These are phyloP conservation scores for Lasiosphaeria hispida DNA, from an alignment of 495 filamentous ascomycete genomes.

Conservation along the genomic window DNA sequence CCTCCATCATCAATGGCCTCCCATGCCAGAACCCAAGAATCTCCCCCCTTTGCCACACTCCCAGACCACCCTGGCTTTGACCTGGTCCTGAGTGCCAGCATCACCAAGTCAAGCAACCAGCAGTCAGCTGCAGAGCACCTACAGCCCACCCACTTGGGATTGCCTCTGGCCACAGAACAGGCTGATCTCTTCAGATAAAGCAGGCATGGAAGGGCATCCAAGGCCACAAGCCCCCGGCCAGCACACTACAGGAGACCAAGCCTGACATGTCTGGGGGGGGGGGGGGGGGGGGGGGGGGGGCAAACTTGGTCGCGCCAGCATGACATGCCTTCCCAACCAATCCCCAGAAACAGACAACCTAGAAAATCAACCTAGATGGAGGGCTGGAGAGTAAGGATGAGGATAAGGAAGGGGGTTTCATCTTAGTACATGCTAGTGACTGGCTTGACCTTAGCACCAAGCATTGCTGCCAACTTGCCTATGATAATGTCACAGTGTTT, in stretches of 20 bases:
- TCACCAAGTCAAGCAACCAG: not conserved
- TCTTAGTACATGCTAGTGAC: constrained; percentile 3
- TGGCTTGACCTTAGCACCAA: constrained; percentile 1
- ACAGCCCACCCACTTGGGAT: not conserved
- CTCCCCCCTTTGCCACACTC: not conserved
- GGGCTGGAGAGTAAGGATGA: not conserved
- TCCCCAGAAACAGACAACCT: no score
- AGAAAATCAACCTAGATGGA: not conserved
- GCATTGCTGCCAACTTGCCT: constrained; percentile 3
- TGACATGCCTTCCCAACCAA: no score
- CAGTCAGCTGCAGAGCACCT: not conserved
- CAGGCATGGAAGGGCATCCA: not conserved
- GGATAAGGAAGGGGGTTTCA: not conserved
- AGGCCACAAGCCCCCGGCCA: not conserved
- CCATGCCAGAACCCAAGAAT: no score
- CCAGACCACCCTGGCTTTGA: not conserved
- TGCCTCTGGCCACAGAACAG: constrained; percentile 3
- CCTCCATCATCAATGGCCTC: no score
- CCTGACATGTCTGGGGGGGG: no score
- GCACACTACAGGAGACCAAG: no score
- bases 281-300: no score
- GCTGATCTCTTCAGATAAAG: not conserved
- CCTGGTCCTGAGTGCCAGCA: not conserved
- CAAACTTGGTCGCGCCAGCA: no score
- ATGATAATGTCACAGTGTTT: constrained; percentile 4